Evolutionary conservation across 768 basidiomycete genomes (phyloP), one percentile per base, ranked within the genome.

Genomic region (Suillus weaverae): DNA sequence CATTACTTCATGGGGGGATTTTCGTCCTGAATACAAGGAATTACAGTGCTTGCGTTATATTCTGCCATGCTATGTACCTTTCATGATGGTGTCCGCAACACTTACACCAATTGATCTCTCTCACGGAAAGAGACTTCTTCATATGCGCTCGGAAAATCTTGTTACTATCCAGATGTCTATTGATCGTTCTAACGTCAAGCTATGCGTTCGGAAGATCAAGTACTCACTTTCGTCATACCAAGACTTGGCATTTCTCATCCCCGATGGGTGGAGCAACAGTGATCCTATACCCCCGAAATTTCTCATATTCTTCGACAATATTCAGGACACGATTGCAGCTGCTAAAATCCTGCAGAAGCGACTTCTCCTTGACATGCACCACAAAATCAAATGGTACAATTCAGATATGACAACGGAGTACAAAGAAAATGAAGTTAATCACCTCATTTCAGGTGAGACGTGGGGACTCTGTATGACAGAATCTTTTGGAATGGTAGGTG

Each of bases 281-380:
- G 59, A 62, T 57, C 55, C 64, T 14, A 11, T 13, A 26, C 70
- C 67, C 5, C 59, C 54, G 14, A 70, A 69, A 41, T 72, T 72
- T 43, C 48, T 75, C 13, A 57, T 77, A n/a, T 35, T 76, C 75
- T 72, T 77, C 64, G 68, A 74, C 41, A 62, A 60, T 46, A 77
- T 62, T 8, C 67, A 64, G 13, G 69, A 75, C 5, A 4, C 39
- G 5, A 39, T 39, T 4, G 5, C 16, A 14, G 39, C 39, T 14
- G 3, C 13, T 4, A 39, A 39, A 39, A 14, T 14, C 14, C 39
- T 39, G 13, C 39, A 39, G 13, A 39, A 16, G 39, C 5, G 14
- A 39, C 39, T 39, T 39, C 39, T 14, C 13, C 14, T 16, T 0
- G 14, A 39, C 14, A 39, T 39, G 39, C n/a, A n/a, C n/a, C n/a